A percentile compares a stretch with the other conserved stretches of the same genome.
These are phyloP conservation scores for Cladosporium sphaerospermum DNA, from an alignment of 2,329 filamentous ascomycete genomes.

Conservation along the genomic window DNA sequence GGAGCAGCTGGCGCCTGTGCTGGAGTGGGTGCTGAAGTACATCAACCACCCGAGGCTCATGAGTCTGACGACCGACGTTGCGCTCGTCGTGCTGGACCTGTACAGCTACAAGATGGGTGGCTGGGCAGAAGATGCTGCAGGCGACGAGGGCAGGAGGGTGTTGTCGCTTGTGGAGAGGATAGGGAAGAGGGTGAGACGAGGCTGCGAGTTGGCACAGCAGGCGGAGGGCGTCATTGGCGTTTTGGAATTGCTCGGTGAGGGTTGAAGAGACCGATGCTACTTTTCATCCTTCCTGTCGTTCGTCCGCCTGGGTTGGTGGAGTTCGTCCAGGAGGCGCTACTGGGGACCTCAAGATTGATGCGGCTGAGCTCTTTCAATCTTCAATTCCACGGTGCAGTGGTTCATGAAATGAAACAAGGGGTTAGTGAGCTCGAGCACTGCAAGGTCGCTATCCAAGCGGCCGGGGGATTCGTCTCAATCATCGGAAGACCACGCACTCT, in stretches of 20 bases:
- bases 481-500: too few species aligned
- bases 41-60: slow-evolving; percentile 79
- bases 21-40: slow-evolving; percentile 75
- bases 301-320: too few species aligned
- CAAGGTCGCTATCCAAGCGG: too few species aligned
- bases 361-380: too few species aligned
- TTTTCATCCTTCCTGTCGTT: too few species aligned
- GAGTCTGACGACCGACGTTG: slow-evolving; percentile 73
- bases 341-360: too few species aligned
- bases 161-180: slow-evolving; percentile 67
- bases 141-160: slow-evolving; percentile 45
- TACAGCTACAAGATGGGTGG: slow-evolving; percentile 71
- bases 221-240: slow-evolving; percentile 80
- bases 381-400: too few species aligned
- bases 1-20: slow-evolving; percentile 69
- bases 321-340: too few species aligned
- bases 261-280: slow-evolving; percentile 20
- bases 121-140: slow-evolving; percentile 26
- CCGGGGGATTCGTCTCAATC: too few species aligned
- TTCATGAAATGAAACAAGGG: too few species aligned
- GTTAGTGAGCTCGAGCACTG: too few species aligned
- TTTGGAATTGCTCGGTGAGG: slow-evolving; percentile 69
- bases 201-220: slow-evolving; percentile 77
- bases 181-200: slow-evolving; percentile 61
- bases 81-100: slow-evolving; percentile 75